A percentile compares a stretch with the other conserved stretches of the same genome.
phyloP scores from a whole-genome alignment of 2,329 filamentous ascomycete species.

The Neurospora sp. region DNA sequence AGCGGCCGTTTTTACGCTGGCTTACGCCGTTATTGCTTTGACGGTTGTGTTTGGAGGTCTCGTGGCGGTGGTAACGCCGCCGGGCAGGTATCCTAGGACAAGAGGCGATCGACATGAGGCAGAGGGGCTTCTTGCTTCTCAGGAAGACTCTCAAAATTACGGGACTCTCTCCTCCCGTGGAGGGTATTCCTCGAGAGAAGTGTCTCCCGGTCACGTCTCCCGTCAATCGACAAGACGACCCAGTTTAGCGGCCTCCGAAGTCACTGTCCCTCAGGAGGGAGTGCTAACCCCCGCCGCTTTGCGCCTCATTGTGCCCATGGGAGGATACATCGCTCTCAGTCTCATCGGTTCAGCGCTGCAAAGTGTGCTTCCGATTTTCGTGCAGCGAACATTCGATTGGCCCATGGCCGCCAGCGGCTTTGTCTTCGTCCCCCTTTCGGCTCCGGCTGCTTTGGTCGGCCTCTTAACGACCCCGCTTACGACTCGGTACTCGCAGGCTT shows the following conservation, averaged over 20 bases:
- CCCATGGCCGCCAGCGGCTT: constrained; percentile 7
- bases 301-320: constrained; percentile 10
- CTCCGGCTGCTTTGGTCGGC: constrained; percentile 13
- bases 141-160: constrained; percentile 5
- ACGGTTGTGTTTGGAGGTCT: constrained; percentile 7
- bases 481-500: constrained; percentile 7
- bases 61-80: neutral
- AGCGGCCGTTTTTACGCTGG: constrained; percentile 11
- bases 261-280: neutral
- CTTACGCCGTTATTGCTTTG: constrained; percentile 11
- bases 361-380: constrained; percentile 15
- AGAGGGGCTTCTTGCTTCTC: neutral
- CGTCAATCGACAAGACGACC: neutral
- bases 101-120: neutral
- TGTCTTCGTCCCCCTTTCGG: constrained; percentile 14
- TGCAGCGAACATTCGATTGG: constrained; percentile 11
- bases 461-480: constrained; percentile 8
- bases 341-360: constrained; percentile 14
- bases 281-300: constrained; percentile 1
- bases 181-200: constrained; percentile 6
- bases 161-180: constrained; percentile 9
- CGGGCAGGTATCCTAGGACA: neutral
- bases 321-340: constrained; percentile 12
- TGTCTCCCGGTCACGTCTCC: constrained; percentile 7
- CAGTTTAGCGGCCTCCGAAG: neutral